Evolutionary conservation across 2,329 filamentous ascomycete species (phyloP), one percentile per base, ranked within the genome.

Genomic region (Anisogramma anomala): DNA sequence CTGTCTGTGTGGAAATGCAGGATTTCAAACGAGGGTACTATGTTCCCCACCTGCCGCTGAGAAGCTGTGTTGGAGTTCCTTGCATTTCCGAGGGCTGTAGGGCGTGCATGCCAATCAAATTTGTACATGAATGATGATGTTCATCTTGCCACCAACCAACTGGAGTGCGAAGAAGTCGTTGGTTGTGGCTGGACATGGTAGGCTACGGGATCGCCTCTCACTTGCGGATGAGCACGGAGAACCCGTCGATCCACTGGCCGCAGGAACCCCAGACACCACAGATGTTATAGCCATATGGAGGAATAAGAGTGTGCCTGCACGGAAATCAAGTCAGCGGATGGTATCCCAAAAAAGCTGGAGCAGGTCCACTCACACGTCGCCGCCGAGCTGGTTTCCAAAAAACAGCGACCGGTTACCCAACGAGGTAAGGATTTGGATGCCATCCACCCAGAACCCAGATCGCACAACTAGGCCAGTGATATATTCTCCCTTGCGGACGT

Each of bases 381-480:
- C 88, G 41, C 86, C 86, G 49, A 69, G 68, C 9, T 79, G 62
- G 52, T 94, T 91, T 45, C 91, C 91, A 67, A 80, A 96, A 46
- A 93, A 65, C 41, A 80, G 77, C 25, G 89, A 95, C 58, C 81
- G 83, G 52, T 88, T 75, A n/a, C 88, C 88, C 46, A 85, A 65
- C 53, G 80, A 95, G 1, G 91, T 96, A 60, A 95, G 65, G 48
- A 96, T 80, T 58, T 94, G 86, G 39, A 96, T 72, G 10, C 80
- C 89, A 58, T 95, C 86, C 50, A 96, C 81, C 77, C 83, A 91
- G 45, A 75, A 67, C 17, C 85, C 87, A 36, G 82, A 79, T 50
- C 87, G 72, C 38, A 96, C 67, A 52, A 82, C 74, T 58, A 98
- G 95, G 7, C 91, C 91, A 45, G 86, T 77, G 33, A 98, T 69